phyloP scores from a whole-genome alignment of 139 green algal genomes.

The Micractinium sp. region DNA sequence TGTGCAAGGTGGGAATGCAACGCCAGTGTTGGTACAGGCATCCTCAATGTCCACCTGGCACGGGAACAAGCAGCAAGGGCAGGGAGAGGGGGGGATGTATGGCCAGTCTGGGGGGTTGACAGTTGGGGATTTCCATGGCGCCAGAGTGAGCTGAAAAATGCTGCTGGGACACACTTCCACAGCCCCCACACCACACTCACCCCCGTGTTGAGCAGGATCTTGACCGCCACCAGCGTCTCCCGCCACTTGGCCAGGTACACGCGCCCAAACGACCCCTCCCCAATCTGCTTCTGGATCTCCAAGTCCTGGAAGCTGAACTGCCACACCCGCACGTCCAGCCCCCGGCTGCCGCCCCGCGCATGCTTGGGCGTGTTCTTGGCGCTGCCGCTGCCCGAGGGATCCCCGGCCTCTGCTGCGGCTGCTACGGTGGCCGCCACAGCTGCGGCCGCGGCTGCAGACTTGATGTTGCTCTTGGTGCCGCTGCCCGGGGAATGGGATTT shows the following conservation, averaged over 20 bases:
- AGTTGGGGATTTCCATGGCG: too few relatives aligned
- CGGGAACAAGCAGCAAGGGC: background rate
- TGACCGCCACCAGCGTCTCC: slow-evolving; percentile 55
- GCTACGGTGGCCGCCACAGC: background rate
- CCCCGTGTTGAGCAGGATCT: slow-evolving; percentile 52
- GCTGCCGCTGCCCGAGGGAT: background rate
- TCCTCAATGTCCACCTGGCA: slow-evolving; percentile 36
- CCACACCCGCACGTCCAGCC: slow-evolving; percentile 20
- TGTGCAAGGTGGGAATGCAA: too few relatives aligned
- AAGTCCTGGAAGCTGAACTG: slow-evolving; percentile 41
- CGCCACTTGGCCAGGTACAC: slow-evolving; percentile 72
- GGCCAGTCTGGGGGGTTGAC: too few relatives aligned
- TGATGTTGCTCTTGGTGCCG: background rate
- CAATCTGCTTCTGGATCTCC: slow-evolving; percentile 63
- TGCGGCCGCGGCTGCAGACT: background rate
- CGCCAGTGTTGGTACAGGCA: too few relatives aligned
- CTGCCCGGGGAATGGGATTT: background rate
- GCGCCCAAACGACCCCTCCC: slow-evolving; percentile 68
- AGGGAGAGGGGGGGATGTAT: too few relatives aligned
- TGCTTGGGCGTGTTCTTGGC: background rate
- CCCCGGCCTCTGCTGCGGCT: background rate
- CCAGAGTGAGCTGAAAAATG: too few relatives aligned
- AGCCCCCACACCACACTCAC: slow-evolving; percentile 35
- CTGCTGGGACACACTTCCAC: too few relatives aligned
- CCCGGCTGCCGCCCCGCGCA: background rate